A percentile compares a stretch with the other conserved stretches of the same genome.
These are phyloP conservation scores for Trametes cubensis DNA, from an alignment of 768 basidiomycete species.

Conservation along the genomic window DNA sequence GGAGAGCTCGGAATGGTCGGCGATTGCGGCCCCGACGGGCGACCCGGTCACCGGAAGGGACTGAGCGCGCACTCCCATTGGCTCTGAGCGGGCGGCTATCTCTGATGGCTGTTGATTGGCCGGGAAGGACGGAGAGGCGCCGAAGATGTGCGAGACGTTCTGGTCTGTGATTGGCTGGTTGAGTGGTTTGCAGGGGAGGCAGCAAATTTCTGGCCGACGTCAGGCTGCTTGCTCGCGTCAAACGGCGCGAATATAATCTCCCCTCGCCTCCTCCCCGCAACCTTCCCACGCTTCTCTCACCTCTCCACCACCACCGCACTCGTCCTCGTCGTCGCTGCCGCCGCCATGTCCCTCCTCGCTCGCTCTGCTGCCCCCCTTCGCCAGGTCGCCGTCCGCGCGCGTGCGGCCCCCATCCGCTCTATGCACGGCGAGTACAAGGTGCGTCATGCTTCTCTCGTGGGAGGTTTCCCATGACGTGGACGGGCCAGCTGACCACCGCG, in stretches of 20 bases:
- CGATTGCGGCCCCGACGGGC: background rate
- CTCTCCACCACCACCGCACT: background rate
- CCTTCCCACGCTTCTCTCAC: conserved; percentile 16
- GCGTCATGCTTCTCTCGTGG: background rate
- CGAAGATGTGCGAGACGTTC: conserved; percentile 8
- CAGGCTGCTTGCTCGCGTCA: background rate
- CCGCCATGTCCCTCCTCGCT: conserved; percentile 30
- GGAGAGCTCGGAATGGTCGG: background rate
- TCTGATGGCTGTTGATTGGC: conserved; percentile 1
- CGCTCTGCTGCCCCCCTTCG: conserved; percentile 32
- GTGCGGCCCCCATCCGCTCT: conserved; percentile 25
- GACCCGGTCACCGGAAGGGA: too few relatives aligned
- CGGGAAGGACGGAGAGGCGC: background rate
- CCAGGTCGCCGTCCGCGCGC: conserved; percentile 31
- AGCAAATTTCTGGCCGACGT: background rate
- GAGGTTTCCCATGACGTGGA: conserved; percentile 6
- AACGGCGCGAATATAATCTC: background rate
- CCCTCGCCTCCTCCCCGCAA: background rate
- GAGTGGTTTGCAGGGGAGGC: conserved; percentile 1
- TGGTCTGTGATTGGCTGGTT: conserved; percentile 17
- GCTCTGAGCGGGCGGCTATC: background rate
- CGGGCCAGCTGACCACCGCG: background rate
- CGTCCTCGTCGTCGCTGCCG: background rate
- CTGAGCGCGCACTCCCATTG: background rate
- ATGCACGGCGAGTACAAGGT: conserved; percentile 32